Base-by-base conservation (phyloP, 352 stramenopile genomes). In the Pythium brassicae region DNA sequence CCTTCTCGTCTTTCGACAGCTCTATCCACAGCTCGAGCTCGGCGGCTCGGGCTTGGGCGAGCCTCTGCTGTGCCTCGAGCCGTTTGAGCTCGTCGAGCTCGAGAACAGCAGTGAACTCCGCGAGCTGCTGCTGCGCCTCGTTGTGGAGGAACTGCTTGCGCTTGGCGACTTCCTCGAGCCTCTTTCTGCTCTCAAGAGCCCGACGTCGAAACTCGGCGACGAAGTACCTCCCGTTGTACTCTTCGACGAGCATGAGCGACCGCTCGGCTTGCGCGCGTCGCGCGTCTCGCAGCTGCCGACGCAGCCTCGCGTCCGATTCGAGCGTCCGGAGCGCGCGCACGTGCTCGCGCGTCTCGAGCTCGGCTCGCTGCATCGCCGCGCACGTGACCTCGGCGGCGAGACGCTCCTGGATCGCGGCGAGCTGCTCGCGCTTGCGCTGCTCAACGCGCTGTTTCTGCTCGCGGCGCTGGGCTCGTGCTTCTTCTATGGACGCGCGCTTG, bases 161-260 rank as follows among this genome's bases (percentile, higher is more conserved):
- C 29, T 77, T 74, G 7, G 55, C 53, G 12, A 84, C 65, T 58
- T 79, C 70, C 26, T 65, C 14, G 2, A 78, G 35, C 2, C 72
- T 67, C 32, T 69, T 46, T 22, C 58, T 52, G 26, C 62, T 47
- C 19, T 74, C 68, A 2, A 78, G 27, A 25, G 71, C 55, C 0
- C 72, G 72, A 3, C 72, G 59, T 23, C 73, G 65, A 10, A 45
- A 59, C 53, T 86, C 72, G 0, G 74, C 67, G 8, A 89, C 57
- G 1, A 77, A 40, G 37, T 89, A 86, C 8, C 75, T 67, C 39
- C 55, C 80, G 11, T 77, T 65, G 48, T 78, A 74, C 44, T 91
- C 78, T 53, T 91, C 73, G 1, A 83, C 55, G 27, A 78, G 20
- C 78, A 89, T 91, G 2, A 57, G 57, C 4, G 68, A 56, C 35